These are phyloP conservation scores for Ogataea parapolymorpha DNA, from an alignment of 805 yeast genomes.

Conservation along the genomic window DNA sequence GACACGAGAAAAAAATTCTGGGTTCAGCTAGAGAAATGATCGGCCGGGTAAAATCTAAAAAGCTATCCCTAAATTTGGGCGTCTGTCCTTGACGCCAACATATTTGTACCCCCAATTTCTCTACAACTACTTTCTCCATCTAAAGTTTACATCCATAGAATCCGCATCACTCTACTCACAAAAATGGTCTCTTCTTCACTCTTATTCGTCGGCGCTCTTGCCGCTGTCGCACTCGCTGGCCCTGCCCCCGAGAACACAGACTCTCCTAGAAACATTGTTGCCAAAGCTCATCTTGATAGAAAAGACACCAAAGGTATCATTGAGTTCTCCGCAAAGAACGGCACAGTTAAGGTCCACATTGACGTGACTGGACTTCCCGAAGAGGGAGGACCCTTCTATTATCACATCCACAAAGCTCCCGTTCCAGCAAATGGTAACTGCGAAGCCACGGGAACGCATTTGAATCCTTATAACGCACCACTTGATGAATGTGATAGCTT, in stretches of 20 bases:
- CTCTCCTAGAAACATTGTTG: conserved; percentile 50
- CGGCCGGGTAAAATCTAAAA: background rate
- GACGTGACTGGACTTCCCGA: conserved; percentile 69
- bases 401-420: conserved; percentile 62
- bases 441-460: conserved; percentile 52
- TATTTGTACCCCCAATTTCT: conserved; percentile 3
- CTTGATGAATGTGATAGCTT: conserved; percentile 46
- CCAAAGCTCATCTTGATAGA: conserved; percentile 55
- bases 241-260: conserved; percentile 50
- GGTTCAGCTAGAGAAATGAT: background rate
- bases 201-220: conserved; percentile 14
- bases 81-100: conserved; percentile 4
- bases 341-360: conserved; percentile 61
- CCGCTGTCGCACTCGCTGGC: conserved; percentile 28
- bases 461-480: conserved; percentile 62
- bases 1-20: background rate
- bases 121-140: conserved; percentile 1
- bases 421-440: conserved; percentile 53
- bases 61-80: conserved; percentile 2
- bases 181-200: conserved; percentile 21
- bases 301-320: conserved; percentile 47
- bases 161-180: conserved; percentile 1
- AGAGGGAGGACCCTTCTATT: conserved; percentile 63
- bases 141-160: conserved; percentile 1
- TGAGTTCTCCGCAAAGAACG: conserved; percentile 58